A percentile compares a stretch with the other conserved stretches of the same genome.
phyloP scores from a whole-genome alignment of 2,329 filamentous ascomycete genomes.

The Phoma sp. region DNA sequence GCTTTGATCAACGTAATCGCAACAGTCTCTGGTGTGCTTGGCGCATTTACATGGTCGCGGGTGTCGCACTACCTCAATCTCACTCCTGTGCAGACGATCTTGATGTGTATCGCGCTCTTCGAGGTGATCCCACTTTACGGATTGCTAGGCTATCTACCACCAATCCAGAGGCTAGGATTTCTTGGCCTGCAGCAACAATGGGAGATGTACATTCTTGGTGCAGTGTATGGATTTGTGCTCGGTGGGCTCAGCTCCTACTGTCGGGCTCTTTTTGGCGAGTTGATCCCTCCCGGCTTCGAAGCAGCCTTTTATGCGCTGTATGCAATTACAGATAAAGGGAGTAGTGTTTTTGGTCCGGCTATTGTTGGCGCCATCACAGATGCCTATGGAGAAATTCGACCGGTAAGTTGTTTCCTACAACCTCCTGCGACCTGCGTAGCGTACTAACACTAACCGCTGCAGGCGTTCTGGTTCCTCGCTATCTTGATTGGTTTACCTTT shows the following conservation, averaged over 20 bases:
- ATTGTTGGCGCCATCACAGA: slow-evolving; percentile 95
- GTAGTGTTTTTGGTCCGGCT: slow-evolving; percentile 89
- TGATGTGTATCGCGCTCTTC: slow-evolving; percentile 89
- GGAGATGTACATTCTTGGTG: slow-evolving; percentile 95
- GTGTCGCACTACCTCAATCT: slow-evolving; percentile 75
- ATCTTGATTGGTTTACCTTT: slow-evolving; percentile 83
- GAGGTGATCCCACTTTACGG: slow-evolving; percentile 94
- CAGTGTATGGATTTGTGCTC: slow-evolving; percentile 90
- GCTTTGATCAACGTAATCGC: slow-evolving; percentile 94
- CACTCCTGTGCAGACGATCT: slow-evolving; percentile 83
- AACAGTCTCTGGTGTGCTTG: slow-evolving; percentile 81
- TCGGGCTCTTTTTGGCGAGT: slow-evolving; percentile 87
- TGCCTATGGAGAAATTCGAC: slow-evolving; percentile 59
- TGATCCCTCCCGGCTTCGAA: slow-evolving; percentile 93
- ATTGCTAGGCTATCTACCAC: slow-evolving; percentile 83
- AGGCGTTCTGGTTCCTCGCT: slow-evolving; percentile 90
- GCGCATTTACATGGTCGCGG: slow-evolving; percentile 88
- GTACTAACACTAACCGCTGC: not conserved
- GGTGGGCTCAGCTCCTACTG: slow-evolving; percentile 94
- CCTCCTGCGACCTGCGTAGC: not conserved
- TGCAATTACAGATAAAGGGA: slow-evolving; percentile 96
- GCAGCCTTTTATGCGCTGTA: slow-evolving; percentile 97
- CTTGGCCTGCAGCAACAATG: slow-evolving; percentile 90
- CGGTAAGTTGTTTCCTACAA: slow-evolving; percentile 41
- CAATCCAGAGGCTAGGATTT: slow-evolving; percentile 75